Evolutionary conservation across 805 yeast genomes (phyloP), one percentile per base, ranked within the genome.

Genomic region (Saturnispora hagleri): DNA sequence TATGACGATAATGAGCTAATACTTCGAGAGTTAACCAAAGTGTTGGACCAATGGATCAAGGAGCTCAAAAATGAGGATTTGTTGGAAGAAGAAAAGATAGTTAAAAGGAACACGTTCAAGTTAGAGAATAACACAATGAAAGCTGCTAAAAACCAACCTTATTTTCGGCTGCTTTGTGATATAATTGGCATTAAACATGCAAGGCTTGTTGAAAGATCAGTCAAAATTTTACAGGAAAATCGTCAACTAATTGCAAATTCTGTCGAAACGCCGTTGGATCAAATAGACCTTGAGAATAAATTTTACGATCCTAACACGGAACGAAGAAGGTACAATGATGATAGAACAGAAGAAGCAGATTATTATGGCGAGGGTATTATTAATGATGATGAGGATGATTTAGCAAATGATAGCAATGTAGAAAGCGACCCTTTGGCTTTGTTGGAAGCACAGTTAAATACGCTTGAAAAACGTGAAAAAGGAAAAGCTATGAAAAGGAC

Each of bases 1-100:
- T 56, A 69, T 13, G 81, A 79, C 42, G 79, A 76, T 47, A 73
- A 78, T 52, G 62, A 76, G 17, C 62, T 65, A 0, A 58, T 73
- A 4, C 60, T 84, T 15, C 71, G 71, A n/a, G 73, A 77, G 73
- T 54, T 80, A 15, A 60, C 68, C 3, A 58, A 63, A 4, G 46
- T 40, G 24, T 24, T 58, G n/a, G 43, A 17, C 4, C 58, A 56
- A 45, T 56, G 58, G 58, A n/a, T 47, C 20, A 46, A 46, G 40
- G 58, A 56, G 42, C 12, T 56, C 3, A 48, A 42, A 3, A 34
- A 36, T 2, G 44, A 45, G 7, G 20, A 33, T n/a, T n/a, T 43
- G 2, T 26, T 27, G 18, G 45, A 45, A 5, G 50, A 45, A 26
- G 34, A 38, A 4, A 22, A 26, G 5, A 45, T 50, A 2, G 51